Conservation (phyloP, 2,329 filamentous ascomycete genomes). For the Fusarium continuum region DNA sequence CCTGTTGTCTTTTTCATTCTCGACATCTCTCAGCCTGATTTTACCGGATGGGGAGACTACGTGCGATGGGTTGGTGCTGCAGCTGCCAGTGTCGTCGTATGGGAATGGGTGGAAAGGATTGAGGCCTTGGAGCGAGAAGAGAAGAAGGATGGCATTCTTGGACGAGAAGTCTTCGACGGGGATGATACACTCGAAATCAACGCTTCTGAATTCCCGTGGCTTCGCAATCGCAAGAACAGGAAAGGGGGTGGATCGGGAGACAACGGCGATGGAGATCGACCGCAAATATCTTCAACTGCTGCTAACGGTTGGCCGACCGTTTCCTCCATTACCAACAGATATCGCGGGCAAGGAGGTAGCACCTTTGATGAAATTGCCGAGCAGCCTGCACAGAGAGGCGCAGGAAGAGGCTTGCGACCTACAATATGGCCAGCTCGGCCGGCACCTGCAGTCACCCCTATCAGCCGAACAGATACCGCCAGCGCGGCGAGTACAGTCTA, state of each 20-base stretch:
- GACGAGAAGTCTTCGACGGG: slow-evolving; percentile 90
- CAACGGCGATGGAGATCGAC: slow-evolving; percentile 23
- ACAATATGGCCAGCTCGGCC: slow-evolving; percentile 66
- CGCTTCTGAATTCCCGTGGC: slow-evolving; percentile 61
- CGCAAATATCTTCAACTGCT: slow-evolving; percentile 22
- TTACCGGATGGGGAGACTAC: slow-evolving; percentile 94
- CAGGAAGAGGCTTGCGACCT: slow-evolving; percentile 56
- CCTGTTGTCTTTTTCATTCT: slow-evolving; percentile 93
- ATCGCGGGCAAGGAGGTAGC: slow-evolving; percentile 37
- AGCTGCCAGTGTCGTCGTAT: slow-evolving; percentile 94
- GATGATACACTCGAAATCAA: slow-evolving; percentile 86
- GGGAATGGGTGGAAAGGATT: slow-evolving; percentile 97
- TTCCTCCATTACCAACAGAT: slow-evolving; percentile 41
- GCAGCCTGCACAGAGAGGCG: slow-evolving; percentile 42
- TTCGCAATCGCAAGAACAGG: slow-evolving; percentile 50
- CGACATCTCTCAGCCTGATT: slow-evolving; percentile 84
- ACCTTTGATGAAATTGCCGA: slow-evolving; percentile 33
- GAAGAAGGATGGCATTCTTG: slow-evolving; percentile 91
- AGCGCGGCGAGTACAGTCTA: slow-evolving; percentile 73
- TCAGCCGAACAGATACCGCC: slow-evolving; percentile 69
- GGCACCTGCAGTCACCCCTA: slow-evolving; percentile 62
- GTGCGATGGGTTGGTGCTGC: slow-evolving; percentile 96
- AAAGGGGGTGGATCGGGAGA: slow-evolving; percentile 40
- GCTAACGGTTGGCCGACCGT: slow-evolving; percentile 44
- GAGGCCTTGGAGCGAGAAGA: slow-evolving; percentile 92